Conservation (phyloP, 768 basidiomycete genomes). For the Candolleomyces efflorescens region DNA sequence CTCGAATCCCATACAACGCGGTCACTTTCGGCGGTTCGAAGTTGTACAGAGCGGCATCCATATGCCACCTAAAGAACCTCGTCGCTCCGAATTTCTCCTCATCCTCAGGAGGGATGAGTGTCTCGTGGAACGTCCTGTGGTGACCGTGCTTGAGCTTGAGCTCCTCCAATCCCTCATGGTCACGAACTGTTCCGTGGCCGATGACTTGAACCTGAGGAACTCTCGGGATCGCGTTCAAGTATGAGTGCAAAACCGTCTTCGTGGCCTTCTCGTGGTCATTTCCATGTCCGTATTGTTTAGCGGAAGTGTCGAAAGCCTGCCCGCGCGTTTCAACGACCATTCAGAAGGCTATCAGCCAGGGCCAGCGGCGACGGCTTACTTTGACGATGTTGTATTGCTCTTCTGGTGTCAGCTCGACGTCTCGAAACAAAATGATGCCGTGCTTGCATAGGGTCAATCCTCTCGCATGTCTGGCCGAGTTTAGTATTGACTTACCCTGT, state of each 20-base stretch:
- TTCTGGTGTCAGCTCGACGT: slow-evolving; percentile 66
- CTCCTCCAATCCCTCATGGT: slow-evolving; percentile 76
- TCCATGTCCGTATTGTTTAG: slow-evolving; percentile 72
- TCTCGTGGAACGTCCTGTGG: slow-evolving; percentile 84
- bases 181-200: slow-evolving; percentile 75
- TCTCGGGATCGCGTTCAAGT: slow-evolving; percentile 83
- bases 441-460: slow-evolving; percentile 38
- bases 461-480: no score
- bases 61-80: slow-evolving; percentile 88
- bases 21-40: slow-evolving; percentile 75
- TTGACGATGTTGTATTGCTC: slow-evolving; percentile 85
- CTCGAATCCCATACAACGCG: slow-evolving; percentile 70
- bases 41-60: slow-evolving; percentile 80
- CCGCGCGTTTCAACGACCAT: no score
- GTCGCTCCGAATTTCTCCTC: slow-evolving; percentile 60
- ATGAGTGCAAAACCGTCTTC: slow-evolving; percentile 78
- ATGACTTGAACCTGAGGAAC: slow-evolving; percentile 88
- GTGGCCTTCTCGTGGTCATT: slow-evolving; percentile 70
- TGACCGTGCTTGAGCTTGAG: slow-evolving; percentile 83
- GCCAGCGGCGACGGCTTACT: slow-evolving; percentile 30
- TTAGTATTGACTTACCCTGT: slow-evolving; percentile 55
- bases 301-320: slow-evolving; percentile 58
- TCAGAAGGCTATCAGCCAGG: no score
- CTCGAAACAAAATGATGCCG: slow-evolving; percentile 68
- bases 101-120: slow-evolving; percentile 64